A percentile compares a stretch with the other conserved stretches of the same genome.
These are phyloP conservation scores for Cladorrhinum samala DNA, from an alignment of 495 filamentous ascomycete species.

Conservation along the genomic window DNA sequence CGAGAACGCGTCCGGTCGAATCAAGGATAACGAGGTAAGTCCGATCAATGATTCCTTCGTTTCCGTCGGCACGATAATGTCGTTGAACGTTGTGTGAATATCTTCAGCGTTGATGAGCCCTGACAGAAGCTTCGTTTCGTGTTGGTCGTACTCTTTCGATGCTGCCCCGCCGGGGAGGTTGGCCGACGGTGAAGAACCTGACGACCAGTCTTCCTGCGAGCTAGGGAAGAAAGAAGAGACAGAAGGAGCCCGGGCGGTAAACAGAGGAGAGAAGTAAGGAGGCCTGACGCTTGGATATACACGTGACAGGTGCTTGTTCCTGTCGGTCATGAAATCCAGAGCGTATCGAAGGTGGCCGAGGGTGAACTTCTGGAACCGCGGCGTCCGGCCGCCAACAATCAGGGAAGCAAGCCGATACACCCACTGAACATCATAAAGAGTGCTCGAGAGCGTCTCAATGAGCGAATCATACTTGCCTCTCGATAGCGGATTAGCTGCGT, in stretches of 20 bases:
- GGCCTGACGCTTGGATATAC: constrained; percentile 13
- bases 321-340: constrained; percentile 18
- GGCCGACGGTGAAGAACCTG: not conserved
- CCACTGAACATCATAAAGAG: constrained; percentile 29
- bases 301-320: constrained; percentile 21
- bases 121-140: constrained; percentile 77
- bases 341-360: constrained; percentile 12
- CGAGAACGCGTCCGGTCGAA: constrained; percentile 87
- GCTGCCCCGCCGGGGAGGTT: constrained; percentile 5
- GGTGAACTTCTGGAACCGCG: constrained; percentile 10
- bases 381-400: constrained; percentile 18
- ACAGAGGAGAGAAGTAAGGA: constrained; percentile 29
- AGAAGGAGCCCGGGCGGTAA: not conserved
- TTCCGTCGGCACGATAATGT: constrained; percentile 73
- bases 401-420: constrained; percentile 26
- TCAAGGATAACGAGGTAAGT: constrained; percentile 78
- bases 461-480: constrained; percentile 7
- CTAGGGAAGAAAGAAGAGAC: constrained; percentile 1
- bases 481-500: constrained; percentile 1
- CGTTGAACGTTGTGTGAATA: constrained; percentile 77
- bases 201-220: constrained; percentile 2
- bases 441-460: constrained; percentile 4
- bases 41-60: constrained; percentile 87
- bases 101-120: constrained; percentile 76
- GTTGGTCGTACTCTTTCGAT: constrained; percentile 35